Base-by-base conservation (phyloP, 225 moss, liverwort and hornwort species). In the Ulota crispa region DNA sequence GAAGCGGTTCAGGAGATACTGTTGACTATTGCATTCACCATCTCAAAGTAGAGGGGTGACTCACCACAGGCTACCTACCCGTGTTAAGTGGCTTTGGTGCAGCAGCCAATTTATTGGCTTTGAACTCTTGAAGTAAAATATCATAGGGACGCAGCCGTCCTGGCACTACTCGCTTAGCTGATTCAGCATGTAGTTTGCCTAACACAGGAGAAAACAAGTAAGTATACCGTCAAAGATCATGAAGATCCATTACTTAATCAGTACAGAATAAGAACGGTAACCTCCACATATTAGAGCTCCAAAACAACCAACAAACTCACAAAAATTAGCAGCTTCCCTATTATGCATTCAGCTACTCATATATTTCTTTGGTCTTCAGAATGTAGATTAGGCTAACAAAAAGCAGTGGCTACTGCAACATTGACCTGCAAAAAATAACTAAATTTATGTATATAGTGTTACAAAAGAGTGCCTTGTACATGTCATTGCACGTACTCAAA, bases 11-110 rank as follows among this genome's bases (percentile, higher is more conserved):
- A 60, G 64, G 61, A 61, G 32, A 55, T 31, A 76, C 61, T 79
- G 73, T 59, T 76, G 56, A 78, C 76, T 77, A 81, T 59, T 55
- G 76, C 83, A 86, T 79, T 56, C 64, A 87, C 89, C 73, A 84
- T 81, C 83, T 87, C 83, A 70, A 90, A 91, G 87, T 89, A 88
- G 87, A 83, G 70, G 87, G 94, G 88, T 92, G 87, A 99, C 98
- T 99, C 98, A 99, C 98, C 98, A 94, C 92, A 88, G 90, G 88
- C 92, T 96, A 96, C 96, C 99, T 94, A 94, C 96, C 99, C 91
- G 99, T 94, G 87, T 99, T 94, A 92, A 91, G 99, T 87, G 91
- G 93, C 90, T 94, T 94, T 70, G 85, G 82, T 70, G 84, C 75
- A 74, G 88, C 87, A 84, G 88, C 93, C 81, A 92, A 80, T 92